Conservation (phyloP, 495 filamentous ascomycete genomes). For the Penicillium tannophilum region DNA sequence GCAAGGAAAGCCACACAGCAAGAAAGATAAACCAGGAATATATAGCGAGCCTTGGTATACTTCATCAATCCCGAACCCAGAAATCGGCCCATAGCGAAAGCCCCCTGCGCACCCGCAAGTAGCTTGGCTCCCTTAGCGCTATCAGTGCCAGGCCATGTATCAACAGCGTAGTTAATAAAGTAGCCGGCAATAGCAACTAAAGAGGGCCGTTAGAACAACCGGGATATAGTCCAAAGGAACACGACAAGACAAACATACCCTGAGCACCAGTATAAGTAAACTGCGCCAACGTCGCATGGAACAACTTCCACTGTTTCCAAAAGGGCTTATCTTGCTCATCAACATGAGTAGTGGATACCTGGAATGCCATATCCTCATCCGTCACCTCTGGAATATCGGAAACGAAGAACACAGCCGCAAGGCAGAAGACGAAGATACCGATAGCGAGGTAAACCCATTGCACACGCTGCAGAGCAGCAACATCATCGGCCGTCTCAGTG, state of each 20-base stretch:
- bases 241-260: constrained; percentile 27
- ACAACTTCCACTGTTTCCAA: constrained; percentile 55
- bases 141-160: constrained; percentile 40
- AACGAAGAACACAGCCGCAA: constrained; percentile 51
- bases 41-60: constrained; percentile 52
- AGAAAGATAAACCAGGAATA: constrained; percentile 48
- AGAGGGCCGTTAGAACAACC: not conserved
- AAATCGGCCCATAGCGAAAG: constrained; percentile 60
- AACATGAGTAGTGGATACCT: constrained; percentile 47
- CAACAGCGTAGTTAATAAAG: constrained; percentile 61
- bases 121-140: constrained; percentile 52
- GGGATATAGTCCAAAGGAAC: not conserved
- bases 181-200: constrained; percentile 65
- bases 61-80: constrained; percentile 53
- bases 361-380: constrained; percentile 58
- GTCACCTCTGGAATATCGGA: constrained; percentile 57
- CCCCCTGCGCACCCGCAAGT: constrained; percentile 56
- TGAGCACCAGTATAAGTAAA: constrained; percentile 77
- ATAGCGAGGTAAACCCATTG: constrained; percentile 79
- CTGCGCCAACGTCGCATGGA: constrained; percentile 66
- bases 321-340: constrained; percentile 48
- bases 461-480: constrained; percentile 53
- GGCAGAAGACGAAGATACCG: constrained; percentile 68
- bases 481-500: constrained; percentile 51
- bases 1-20: constrained; percentile 45